Evolutionary conservation across 2,329 filamentous ascomycete species (phyloP).

Genomic region (Mycosphaerelloides madeirae): DNA sequence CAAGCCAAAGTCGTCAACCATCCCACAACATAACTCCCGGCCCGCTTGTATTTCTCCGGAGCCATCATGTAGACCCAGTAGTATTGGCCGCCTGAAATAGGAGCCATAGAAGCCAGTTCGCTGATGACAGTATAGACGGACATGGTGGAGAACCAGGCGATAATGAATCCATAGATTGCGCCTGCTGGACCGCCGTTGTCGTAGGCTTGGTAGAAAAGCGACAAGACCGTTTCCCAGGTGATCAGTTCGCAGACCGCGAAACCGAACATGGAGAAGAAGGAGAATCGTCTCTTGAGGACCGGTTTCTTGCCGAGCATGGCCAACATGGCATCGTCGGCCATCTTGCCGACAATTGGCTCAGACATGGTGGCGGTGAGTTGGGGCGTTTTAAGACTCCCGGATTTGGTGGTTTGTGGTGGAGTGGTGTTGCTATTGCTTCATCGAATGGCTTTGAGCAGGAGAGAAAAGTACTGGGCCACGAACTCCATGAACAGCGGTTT

Average conservation of each 20-base stretch:
- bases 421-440: conserved; percentile 11
- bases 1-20: conserved; percentile 43
- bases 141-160: conserved; percentile 48
- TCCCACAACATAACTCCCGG: conserved; percentile 42
- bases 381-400: neutral
- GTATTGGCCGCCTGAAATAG: conserved; percentile 43
- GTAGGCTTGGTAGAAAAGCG: conserved; percentile 40
- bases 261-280: conserved; percentile 40
- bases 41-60: conserved; percentile 36
- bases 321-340: conserved; percentile 35
- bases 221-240: conserved; percentile 45
- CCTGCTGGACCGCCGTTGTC: conserved; percentile 47
- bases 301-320: conserved; percentile 44
- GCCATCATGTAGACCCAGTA: conserved; percentile 47
- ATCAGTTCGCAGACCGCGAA: conserved; percentile 44
- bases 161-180: conserved; percentile 49
- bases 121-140: conserved; percentile 45
- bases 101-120: conserved; percentile 46
- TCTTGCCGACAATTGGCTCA: conserved; percentile 8
- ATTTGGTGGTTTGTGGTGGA: neutral
- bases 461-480: conserved; percentile 29
- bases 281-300: conserved; percentile 42
- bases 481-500: conserved; percentile 28
- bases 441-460: conserved; percentile 31
- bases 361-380: conserved; percentile 14